These are phyloP conservation scores for Dentipellis fragilis DNA, from an alignment of 768 basidiomycete species.

Conservation along the genomic window DNA sequence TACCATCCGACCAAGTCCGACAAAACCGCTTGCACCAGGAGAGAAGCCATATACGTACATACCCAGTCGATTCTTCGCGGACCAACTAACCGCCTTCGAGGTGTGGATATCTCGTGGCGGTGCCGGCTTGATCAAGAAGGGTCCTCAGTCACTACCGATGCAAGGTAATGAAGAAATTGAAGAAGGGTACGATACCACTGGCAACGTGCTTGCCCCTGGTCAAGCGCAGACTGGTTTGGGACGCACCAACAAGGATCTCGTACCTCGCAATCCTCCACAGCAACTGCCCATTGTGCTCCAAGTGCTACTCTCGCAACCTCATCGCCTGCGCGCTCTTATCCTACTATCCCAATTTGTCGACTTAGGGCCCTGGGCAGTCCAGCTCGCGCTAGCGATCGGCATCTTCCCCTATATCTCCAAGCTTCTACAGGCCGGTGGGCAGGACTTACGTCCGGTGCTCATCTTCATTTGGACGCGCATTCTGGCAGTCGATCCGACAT, in stretches of 20 bases:
- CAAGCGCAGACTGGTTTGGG: not conserved
- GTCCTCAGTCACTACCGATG: constrained; percentile 62
- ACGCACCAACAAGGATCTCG: constrained; percentile 36
- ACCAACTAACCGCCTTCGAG: constrained; percentile 94
- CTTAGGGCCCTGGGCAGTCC: constrained; percentile 97
- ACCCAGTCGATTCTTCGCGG: constrained; percentile 88
- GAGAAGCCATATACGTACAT: constrained; percentile 62
- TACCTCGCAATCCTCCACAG: constrained; percentile 88
- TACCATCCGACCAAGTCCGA: not conserved
- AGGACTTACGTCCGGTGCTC: constrained; percentile 91
- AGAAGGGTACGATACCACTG: constrained; percentile 17
- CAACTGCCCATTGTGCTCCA: constrained; percentile 97
- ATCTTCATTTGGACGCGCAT: constrained; percentile 99
- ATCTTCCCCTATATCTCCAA: constrained; percentile 99
- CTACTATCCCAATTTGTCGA: constrained; percentile 96
- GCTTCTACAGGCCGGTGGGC: constrained; percentile 87
- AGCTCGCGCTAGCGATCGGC: constrained; percentile 90
- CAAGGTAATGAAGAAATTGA: constrained; percentile 24
- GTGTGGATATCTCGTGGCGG: constrained; percentile 97
- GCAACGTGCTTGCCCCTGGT: not conserved
- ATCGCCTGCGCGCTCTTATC: constrained; percentile 90
- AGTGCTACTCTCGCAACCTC: constrained; percentile 91
- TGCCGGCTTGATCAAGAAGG: constrained; percentile 68
- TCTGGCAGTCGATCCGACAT: constrained; percentile 88
- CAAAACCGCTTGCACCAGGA: constrained; percentile 2